Percentiles rank a stretch among this genome's conserved stretches.
Evolutionary conservation across 225 moss, liverwort and hornwort species (phyloP).

Genomic region (Sphagnum contortum): DNA sequence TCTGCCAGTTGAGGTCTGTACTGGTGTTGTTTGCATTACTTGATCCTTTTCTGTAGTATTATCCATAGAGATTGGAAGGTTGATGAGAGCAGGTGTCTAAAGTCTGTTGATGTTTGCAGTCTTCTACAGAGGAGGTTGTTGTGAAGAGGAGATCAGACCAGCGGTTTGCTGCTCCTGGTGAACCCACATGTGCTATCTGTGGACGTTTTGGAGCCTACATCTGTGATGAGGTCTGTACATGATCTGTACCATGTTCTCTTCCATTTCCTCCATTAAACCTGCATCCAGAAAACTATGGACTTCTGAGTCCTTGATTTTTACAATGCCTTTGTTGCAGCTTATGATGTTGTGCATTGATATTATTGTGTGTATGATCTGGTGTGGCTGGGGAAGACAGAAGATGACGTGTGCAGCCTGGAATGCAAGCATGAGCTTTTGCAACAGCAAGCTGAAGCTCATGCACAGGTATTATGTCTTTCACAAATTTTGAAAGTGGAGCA

Average conservation of each 20-base stretch:
- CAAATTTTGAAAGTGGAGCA: neutral
- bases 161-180: slow-evolving; percentile 60
- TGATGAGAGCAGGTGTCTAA: too few relatives aligned
- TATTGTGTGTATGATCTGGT: neutral
- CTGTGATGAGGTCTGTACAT: slow-evolving; percentile 34
- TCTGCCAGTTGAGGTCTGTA: too few relatives aligned
- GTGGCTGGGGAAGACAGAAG: slow-evolving; percentile 40
- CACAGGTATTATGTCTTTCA: slow-evolving; percentile 11
- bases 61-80: too few relatives aligned
- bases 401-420: slow-evolving; percentile 66
- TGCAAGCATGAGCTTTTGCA: slow-evolving; percentile 53
- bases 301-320: too few relatives aligned
- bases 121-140: slow-evolving; percentile 20
- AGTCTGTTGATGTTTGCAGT: slow-evolving; percentile 8
- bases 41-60: too few relatives aligned
- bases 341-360: neutral
- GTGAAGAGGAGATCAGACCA: slow-evolving; percentile 39
- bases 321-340: too few relatives aligned
- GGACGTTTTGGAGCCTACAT: slow-evolving; percentile 67
- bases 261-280: neutral
- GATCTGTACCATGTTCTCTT: too few relatives aligned
- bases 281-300: neutral
- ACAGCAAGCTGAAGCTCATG: slow-evolving; percentile 19
- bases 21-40: too few relatives aligned
- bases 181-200: slow-evolving; percentile 54